phyloP scores from a whole-genome alignment of 2,329 filamentous ascomycete genomes.

The Exophiala bonariae region DNA sequence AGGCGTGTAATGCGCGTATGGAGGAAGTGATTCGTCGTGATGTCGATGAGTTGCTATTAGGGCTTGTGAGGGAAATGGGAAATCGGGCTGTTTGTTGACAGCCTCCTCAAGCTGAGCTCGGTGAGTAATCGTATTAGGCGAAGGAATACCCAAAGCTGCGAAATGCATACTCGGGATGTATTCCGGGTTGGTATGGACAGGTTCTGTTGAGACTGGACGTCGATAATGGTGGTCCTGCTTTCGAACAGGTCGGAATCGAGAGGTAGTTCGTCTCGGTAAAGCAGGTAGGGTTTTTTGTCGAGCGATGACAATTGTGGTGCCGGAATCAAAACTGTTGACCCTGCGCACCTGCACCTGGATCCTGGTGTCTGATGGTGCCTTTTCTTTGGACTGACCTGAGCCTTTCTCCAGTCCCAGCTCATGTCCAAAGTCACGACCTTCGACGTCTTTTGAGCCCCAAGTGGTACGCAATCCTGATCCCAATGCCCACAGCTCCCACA shows the following conservation, averaged over 20 bases:
- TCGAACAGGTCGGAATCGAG: conserved; percentile 2
- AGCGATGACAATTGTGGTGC: background rate
- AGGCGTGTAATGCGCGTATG: background rate
- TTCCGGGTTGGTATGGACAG: background rate
- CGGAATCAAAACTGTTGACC: conserved; percentile 10
- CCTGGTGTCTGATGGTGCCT: conserved; percentile 2
- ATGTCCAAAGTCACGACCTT: conserved; percentile 13
- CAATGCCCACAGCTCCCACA: conserved; percentile 17
- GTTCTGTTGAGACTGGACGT: background rate
- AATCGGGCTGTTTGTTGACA: background rate
- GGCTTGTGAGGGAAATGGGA: conserved; percentile 1
- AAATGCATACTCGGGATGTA: conserved; percentile 4
- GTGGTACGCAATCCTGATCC: conserved; percentile 8
- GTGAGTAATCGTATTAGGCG: background rate
- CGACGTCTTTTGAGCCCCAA: background rate
- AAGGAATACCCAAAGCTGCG: conserved; percentile 1
- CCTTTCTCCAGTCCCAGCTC: conserved; percentile 10
- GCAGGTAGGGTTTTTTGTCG: background rate
- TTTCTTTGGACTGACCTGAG: conserved; percentile 5
- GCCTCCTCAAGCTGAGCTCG: background rate
- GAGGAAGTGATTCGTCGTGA: background rate
- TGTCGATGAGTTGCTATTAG: background rate
- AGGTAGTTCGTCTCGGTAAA: background rate
- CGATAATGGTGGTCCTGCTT: conserved; percentile 1
- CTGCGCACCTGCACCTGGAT: conserved; percentile 1